Conservation (phyloP, 1,284 basidiomycete genomes). For the Fistulina hepatica region DNA sequence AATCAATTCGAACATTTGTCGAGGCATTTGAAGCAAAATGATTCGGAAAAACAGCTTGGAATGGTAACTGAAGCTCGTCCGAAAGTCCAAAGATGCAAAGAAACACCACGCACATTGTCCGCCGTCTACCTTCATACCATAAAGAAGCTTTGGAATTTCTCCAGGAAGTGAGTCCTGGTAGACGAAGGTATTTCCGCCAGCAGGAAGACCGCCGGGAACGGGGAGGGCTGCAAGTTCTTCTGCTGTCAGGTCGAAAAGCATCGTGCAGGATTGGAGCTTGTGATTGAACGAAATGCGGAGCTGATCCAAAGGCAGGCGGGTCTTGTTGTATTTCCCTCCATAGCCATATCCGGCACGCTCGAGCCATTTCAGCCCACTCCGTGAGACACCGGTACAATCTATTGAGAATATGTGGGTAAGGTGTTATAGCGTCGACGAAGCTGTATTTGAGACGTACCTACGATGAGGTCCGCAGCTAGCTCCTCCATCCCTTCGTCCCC, state of each 20-base stretch:
- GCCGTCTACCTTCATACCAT: too few relatives aligned
- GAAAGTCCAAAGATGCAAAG: too few relatives aligned
- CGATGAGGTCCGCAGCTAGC: constrained; percentile 12
- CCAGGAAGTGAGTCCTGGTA: too few relatives aligned
- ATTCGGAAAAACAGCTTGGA: too few relatives aligned
- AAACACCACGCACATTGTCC: too few relatives aligned
- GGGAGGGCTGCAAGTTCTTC: constrained; percentile 6
- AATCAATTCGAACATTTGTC: too few relatives aligned
- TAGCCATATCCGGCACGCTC: constrained; percentile 1
- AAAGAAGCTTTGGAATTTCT: too few relatives aligned
- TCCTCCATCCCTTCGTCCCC: constrained; percentile 7
- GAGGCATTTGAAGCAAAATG: too few relatives aligned
- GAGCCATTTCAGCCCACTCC: neutral
- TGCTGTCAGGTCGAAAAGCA: constrained; percentile 7
- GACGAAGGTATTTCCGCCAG: too few relatives aligned
- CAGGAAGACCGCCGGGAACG: too few relatives aligned
- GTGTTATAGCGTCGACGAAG: neutral
- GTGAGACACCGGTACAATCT: constrained; percentile 19
- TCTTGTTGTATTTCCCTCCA: neutral
- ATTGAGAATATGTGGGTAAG: neutral
- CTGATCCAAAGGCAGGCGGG: constrained; percentile 2
- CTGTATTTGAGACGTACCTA: constrained; percentile 11
- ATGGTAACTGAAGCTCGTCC: too few relatives aligned
- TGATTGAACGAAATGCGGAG: constrained; percentile 13
- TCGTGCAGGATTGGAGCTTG: constrained; percentile 11